phyloP scores from a whole-genome alignment of 495 filamentous ascomycete genomes.

The Hypomontagnella submonticulosa region DNA sequence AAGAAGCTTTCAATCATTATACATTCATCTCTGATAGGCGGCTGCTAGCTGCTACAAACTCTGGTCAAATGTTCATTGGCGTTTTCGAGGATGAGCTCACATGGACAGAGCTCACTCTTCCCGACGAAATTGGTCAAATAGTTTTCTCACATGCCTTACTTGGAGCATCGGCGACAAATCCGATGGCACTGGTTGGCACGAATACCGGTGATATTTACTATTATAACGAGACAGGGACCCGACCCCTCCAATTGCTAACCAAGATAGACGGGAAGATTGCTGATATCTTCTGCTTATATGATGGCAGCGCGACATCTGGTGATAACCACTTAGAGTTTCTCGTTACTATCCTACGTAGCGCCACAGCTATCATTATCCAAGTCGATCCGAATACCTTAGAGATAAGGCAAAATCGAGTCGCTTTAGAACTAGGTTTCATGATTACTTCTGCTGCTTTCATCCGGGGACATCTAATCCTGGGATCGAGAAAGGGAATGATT shows the following conservation, averaged over 20 bases:
- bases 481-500: slow-evolving; percentile 72
- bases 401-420: slow-evolving; percentile 28
- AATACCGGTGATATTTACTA: slow-evolving; percentile 63
- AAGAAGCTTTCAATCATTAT: slow-evolving; percentile 70
- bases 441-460: slow-evolving; percentile 55
- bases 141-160: slow-evolving; percentile 46
- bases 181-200: slow-evolving; percentile 64
- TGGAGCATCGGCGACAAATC: slow-evolving; percentile 25
- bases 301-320: slow-evolving; percentile 6
- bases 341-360: slow-evolving; percentile 39
- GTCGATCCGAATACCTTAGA: slow-evolving; percentile 36
- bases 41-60: slow-evolving; percentile 68
- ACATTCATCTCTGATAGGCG: slow-evolving; percentile 68
- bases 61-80: slow-evolving; percentile 69
- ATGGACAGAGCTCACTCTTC: slow-evolving; percentile 56
- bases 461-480: slow-evolving; percentile 67
- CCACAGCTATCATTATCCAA: slow-evolving; percentile 37
- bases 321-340: slow-evolving; percentile 23
- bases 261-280: slow-evolving; percentile 63
- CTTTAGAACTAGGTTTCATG: slow-evolving; percentile 48
- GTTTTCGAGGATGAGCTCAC: slow-evolving; percentile 40
- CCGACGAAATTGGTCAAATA: slow-evolving; percentile 45
- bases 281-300: slow-evolving; percentile 56
- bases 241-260: slow-evolving; percentile 43
- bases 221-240: slow-evolving; percentile 49